phyloP scores from a whole-genome alignment of 2,329 filamentous ascomycete species.

The Massarina eburnea region DNA sequence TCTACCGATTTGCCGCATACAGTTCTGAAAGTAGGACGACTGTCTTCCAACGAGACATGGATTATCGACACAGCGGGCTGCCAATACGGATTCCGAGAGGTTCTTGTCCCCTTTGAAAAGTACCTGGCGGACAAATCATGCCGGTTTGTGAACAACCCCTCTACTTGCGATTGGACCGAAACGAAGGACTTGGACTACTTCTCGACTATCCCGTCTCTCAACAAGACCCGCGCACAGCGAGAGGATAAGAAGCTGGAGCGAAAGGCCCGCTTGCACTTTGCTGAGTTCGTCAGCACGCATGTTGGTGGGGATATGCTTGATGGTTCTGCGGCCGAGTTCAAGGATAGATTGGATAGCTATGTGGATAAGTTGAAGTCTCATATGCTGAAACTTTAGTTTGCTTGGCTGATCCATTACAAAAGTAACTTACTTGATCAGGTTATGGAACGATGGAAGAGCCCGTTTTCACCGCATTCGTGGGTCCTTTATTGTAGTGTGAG shows the following conservation, averaged over 20 bases:
- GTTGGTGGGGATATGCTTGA: conserved; percentile 5
- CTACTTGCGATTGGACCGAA: conserved; percentile 8
- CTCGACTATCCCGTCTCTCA: conserved; percentile 6
- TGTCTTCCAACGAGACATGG: conserved; percentile 4
- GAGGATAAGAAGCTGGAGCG: conserved; percentile 4
- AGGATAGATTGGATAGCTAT: conserved; percentile 7
- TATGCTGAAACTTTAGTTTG: conserved; percentile 2
- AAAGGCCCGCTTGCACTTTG: conserved; percentile 9
- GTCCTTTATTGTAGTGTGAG: too few relatives aligned
- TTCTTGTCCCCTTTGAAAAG: conserved; percentile 8
- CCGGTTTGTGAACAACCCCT: neutral
- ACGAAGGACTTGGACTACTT: conserved; percentile 12
- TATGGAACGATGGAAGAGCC: too few relatives aligned
- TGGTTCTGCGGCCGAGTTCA: conserved; percentile 6
- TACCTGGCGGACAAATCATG: conserved; percentile 7
- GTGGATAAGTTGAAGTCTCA: conserved; percentile 4
- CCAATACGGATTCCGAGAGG: conserved; percentile 8
- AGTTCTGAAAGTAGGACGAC: conserved; percentile 7
- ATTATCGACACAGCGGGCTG: conserved; percentile 7
- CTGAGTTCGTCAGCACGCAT: conserved; percentile 7
- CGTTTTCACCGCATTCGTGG: too few relatives aligned
- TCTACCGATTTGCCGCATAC: conserved; percentile 3
- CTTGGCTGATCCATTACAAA: neutral
- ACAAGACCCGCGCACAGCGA: conserved; percentile 7
- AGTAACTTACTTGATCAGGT: too few relatives aligned